Base-by-base conservation (phyloP, 495 filamentous ascomycete species). In the Penicillium flavigenum region DNA sequence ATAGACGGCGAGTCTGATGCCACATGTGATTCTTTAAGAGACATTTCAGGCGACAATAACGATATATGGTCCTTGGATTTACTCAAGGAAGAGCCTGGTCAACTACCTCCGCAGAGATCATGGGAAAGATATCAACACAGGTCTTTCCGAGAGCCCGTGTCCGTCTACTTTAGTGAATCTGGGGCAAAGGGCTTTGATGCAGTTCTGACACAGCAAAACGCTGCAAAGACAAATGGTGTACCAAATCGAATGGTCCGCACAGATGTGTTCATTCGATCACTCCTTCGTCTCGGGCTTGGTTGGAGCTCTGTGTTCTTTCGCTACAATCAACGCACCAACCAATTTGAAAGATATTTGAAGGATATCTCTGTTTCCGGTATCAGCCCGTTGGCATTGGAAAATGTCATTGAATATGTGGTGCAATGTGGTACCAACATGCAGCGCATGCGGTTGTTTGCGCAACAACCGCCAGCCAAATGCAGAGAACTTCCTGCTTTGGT, bases 221-320 rank as follows among this genome's bases (percentile, higher is more conserved):
- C 47, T 0, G 36, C 19, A 11, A 62, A 45, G 22, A 59, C 49
- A 5, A 38, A 51, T 0, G 49, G 53, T n/a, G 53, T 51, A 7
- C n/a, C 60, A 2, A 61, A 55, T 14, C 63, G 64, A 10, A 29
- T 74, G 26, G 68, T 69, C n/a, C 69, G 63, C 31, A 62, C 77
- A 17, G 73, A 78, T 42, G 58, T 79, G 2, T 85, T 90, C 60
- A 66, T 86, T 34, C 66, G 82, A 46, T 86, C 84, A 22, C 71
- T 96, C 19, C 69, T 90, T 36, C 81, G 83, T 48, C 79, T 96
- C 10, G 89, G 87, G 0, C 77, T 97, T 3, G 94, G 94, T 5
- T 82, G 91, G 72, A 87, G 84, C 48, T 96, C 93, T 0, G 70
- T 88, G 10, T 81, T 96, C 47, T 97, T 95, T 69, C 67, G 67